Evolutionary conservation across 768 basidiomycete species (phyloP).

Genomic region (Pholiota molesta): DNA sequence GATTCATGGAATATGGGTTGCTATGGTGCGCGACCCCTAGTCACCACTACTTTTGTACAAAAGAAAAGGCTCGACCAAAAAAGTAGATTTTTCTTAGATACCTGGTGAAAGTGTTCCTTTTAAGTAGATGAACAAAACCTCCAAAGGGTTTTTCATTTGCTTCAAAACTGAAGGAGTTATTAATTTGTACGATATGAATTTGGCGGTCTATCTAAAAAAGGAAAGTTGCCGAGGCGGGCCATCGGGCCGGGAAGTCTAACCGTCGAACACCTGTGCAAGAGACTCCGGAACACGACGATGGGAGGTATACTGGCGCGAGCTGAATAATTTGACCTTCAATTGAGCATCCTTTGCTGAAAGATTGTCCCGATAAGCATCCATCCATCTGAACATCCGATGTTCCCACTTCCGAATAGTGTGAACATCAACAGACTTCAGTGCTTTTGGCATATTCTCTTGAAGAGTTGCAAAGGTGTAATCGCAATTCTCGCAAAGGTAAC

Average conservation of each 20-base stretch:
- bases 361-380: constrained; percentile 35
- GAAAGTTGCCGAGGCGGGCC: background rate
- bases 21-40: no score
- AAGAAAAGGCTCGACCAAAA: background rate
- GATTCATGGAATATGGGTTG: no score
- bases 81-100: background rate
- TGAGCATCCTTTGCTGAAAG: constrained; percentile 32
- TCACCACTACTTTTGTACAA: no score
- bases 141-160: constrained; percentile 19
- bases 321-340: constrained; percentile 30
- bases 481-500: constrained; percentile 24
- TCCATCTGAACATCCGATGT: constrained; percentile 31
- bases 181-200: constrained; percentile 10
- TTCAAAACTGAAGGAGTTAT: constrained; percentile 13
- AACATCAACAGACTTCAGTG: constrained; percentile 25
- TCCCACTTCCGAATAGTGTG: constrained; percentile 37
- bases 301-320: constrained; percentile 32
- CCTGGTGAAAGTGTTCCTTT: constrained; percentile 21
- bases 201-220: constrained; percentile 14
- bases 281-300: constrained; percentile 27
- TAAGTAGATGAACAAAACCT: constrained; percentile 11
- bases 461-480: constrained; percentile 28
- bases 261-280: constrained; percentile 16
- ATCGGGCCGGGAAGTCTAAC: background rate
- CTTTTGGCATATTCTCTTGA: constrained; percentile 28